Evolutionary conservation across 768 basidiomycete species (phyloP).

Genomic region (Boletus subparvulus): DNA sequence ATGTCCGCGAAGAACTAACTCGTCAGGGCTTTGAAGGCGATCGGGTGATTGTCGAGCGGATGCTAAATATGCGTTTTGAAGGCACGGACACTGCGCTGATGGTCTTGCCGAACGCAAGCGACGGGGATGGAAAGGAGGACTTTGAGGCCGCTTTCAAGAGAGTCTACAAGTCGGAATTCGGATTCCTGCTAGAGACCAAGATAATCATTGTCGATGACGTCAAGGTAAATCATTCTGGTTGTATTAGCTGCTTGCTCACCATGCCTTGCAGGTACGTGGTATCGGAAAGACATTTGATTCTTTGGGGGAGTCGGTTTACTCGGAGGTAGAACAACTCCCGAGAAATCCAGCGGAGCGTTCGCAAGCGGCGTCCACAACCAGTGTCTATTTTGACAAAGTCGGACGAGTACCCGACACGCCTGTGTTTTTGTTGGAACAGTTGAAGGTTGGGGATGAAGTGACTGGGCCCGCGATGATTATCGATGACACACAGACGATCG

Average conservation of each 20-base stretch:
- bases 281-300: slow-evolving; percentile 88
- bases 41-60: slow-evolving; percentile 73
- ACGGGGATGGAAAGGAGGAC: slow-evolving; percentile 61
- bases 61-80: slow-evolving; percentile 91
- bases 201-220: slow-evolving; percentile 86
- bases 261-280: slow-evolving; percentile 63
- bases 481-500: slow-evolving; percentile 93
- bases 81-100: slow-evolving; percentile 93
- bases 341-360: slow-evolving; percentile 37
- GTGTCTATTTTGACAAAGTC: slow-evolving; percentile 80
- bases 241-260: not conserved
- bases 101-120: slow-evolving; percentile 57
- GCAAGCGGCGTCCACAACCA: slow-evolving; percentile 53
- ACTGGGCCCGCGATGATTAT: slow-evolving; percentile 92
- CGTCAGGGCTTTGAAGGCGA: slow-evolving; percentile 79
- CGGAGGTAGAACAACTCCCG: slow-evolving; percentile 60
- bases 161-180: slow-evolving; percentile 84
- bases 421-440: slow-evolving; percentile 65
- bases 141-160: slow-evolving; percentile 79
- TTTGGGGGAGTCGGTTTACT: slow-evolving; percentile 75
- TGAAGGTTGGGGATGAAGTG: slow-evolving; percentile 70
- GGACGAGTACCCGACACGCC: slow-evolving; percentile 80
- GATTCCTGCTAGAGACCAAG: slow-evolving; percentile 86
- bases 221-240: slow-evolving; percentile 50
- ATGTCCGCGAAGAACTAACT: slow-evolving; percentile 65